Conservation (phyloP, 106 monocot genomes). For the Iris macrosiphon region DNA sequence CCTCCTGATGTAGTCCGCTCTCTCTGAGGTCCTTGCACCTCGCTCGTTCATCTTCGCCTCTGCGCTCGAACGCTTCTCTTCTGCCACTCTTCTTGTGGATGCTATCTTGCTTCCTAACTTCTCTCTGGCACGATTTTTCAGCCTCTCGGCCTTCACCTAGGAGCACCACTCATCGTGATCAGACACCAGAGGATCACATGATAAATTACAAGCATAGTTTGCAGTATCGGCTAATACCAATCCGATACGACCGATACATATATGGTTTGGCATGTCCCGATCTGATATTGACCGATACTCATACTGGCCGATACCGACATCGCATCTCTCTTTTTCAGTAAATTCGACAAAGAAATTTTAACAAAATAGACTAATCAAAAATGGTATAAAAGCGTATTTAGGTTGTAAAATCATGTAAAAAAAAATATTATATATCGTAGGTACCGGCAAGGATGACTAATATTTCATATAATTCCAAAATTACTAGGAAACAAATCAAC, state of each 20-base stretch:
- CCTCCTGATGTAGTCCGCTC: slow-evolving; percentile 65
- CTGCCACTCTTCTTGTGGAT: slow-evolving; percentile 53
- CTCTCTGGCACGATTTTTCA: slow-evolving; percentile 65
- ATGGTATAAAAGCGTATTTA: no score
- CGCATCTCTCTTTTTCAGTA: background rate
- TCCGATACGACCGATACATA: no score
- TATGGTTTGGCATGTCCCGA: no score
- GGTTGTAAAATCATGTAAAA: no score
- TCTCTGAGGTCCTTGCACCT: slow-evolving; percentile 54
- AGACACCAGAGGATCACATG: background rate
- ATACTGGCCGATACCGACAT: no score
- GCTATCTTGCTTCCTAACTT: slow-evolving; percentile 51
- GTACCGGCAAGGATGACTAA: no score
- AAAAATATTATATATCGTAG: no score
- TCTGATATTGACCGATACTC: no score
- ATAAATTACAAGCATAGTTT: background rate
- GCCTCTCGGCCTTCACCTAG: slow-evolving; percentile 64
- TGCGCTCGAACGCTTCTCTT: slow-evolving; percentile 60
- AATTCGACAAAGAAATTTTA: no score
- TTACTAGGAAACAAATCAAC: no score
- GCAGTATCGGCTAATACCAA: background rate
- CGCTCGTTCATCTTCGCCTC: slow-evolving; percentile 64
- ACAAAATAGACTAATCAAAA: no score
- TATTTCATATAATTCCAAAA: no score
- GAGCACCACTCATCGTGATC: background rate